These are phyloP conservation scores for Exophiala alcalophila DNA, from an alignment of 2,329 filamentous ascomycete genomes.

Conservation along the genomic window DNA sequence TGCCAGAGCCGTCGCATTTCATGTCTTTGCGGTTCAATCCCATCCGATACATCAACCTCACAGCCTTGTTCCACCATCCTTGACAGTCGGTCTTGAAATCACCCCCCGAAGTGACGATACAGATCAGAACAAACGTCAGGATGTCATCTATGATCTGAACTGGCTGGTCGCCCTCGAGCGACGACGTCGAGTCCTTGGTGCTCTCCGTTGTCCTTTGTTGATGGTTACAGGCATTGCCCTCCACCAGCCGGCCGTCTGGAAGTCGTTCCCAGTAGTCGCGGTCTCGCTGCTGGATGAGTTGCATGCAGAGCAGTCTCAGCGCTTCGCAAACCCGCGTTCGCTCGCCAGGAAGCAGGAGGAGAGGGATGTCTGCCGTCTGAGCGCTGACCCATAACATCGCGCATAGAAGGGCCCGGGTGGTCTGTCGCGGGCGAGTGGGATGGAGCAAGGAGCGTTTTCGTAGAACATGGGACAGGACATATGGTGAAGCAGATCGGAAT, in stretches of 20 bases:
- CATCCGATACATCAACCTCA: constrained; percentile 10
- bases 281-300: constrained; percentile 24
- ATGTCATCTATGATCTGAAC: constrained; percentile 41
- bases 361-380: constrained; percentile 44
- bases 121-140: constrained; percentile 46
- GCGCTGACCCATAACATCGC: constrained; percentile 50
- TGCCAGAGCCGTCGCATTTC: constrained; percentile 30
- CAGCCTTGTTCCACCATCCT: constrained; percentile 16
- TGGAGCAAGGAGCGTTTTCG: constrained; percentile 45
- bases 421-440: constrained; percentile 40
- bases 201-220: neutral
- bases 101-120: constrained; percentile 48
- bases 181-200: neutral
- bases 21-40: constrained; percentile 41
- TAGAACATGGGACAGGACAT: constrained; percentile 48
- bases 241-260: constrained; percentile 17
- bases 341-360: constrained; percentile 42
- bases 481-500: constrained; percentile 47
- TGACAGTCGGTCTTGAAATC: constrained; percentile 49
- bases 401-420: constrained; percentile 45
- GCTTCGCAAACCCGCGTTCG: constrained; percentile 33
- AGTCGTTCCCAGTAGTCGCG: constrained; percentile 18
- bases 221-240: neutral
- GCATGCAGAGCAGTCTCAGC: constrained; percentile 35
- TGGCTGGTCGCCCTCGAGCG: constrained; percentile 5